Conservation (phyloP, 768 basidiomycete genomes). For the Lactarius akahatsu region DNA sequence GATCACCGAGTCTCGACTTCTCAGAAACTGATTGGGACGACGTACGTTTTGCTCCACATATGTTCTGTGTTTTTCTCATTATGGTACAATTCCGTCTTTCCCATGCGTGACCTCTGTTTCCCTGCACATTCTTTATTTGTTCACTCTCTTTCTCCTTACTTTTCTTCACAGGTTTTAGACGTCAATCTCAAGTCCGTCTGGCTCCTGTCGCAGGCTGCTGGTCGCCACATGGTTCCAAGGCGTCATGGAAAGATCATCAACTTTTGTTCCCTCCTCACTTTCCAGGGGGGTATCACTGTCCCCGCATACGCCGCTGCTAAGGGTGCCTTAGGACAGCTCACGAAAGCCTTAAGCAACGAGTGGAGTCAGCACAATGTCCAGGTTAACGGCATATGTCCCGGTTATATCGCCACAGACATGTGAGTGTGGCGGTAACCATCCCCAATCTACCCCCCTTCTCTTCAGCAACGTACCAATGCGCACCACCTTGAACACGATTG, state of each 20-base stretch:
- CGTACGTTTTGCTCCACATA: conserved; percentile 41
- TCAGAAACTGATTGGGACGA: conserved; percentile 70
- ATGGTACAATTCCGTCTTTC: conserved; percentile 9
- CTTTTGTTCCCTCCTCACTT: conserved; percentile 41
- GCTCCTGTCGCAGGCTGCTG: conserved; percentile 84
- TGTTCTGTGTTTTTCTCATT: conserved; percentile 16
- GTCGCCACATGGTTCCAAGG: conserved; percentile 81
- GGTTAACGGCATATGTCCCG: conserved; percentile 86
- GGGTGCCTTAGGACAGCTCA: conserved; percentile 80
- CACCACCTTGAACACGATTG: conserved; percentile 18
- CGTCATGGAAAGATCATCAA: conserved; percentile 72
- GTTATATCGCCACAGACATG: conserved; percentile 90
- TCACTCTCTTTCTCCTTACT: conserved; percentile 2
- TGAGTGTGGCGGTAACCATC: conserved; percentile 36
- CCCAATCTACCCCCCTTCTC: conserved; percentile 13
- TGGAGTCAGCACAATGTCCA: conserved; percentile 88
- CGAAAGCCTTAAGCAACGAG: conserved; percentile 90
- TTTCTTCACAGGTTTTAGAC: conserved; percentile 62
- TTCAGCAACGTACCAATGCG: conserved; percentile 16
- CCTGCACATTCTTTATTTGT: conserved; percentile 22
- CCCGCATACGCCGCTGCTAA: conserved; percentile 93
- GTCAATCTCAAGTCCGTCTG: conserved; percentile 88
- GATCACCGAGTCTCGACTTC: conserved; percentile 63
- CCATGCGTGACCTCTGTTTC: conserved; percentile 18
- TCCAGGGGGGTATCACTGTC: conserved; percentile 63